Percentiles rank a stretch among this genome's conserved stretches.
phyloP scores from a whole-genome alignment of 139 green algal species.

The Yamagishiella unicocca region DNA sequence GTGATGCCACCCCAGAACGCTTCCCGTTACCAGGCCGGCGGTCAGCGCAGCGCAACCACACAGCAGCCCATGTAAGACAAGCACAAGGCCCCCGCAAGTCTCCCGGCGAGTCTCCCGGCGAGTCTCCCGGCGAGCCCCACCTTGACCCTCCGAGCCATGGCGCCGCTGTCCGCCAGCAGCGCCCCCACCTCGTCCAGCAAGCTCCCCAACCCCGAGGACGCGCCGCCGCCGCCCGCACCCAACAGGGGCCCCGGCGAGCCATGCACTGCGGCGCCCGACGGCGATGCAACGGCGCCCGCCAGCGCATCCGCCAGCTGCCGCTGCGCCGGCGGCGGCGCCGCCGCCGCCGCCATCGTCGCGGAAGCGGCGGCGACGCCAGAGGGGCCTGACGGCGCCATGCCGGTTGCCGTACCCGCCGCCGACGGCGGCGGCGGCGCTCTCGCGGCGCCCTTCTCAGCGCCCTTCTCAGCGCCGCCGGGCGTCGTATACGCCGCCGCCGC shows the following conservation, averaged over 20 bases:
- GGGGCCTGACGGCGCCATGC: background rate
- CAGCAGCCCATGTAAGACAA: no score
- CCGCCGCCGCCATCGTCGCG: background rate
- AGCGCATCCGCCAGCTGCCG: background rate
- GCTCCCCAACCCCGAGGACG: background rate
- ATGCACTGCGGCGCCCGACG: background rate
- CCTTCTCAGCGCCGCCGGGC: background rate
- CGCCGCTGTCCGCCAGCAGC: constrained; percentile 55
- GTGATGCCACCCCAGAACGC: no score
- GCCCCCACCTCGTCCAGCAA: constrained; percentile 58
- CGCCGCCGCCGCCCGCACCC: background rate
- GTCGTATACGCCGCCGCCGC: background rate
- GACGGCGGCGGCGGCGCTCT: background rate
- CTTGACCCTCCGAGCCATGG: constrained; percentile 1
- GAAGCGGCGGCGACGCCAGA: background rate
- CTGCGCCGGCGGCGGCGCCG: background rate
- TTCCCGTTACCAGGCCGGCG: no score
- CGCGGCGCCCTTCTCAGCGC: background rate
- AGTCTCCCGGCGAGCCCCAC: constrained; percentile 5
- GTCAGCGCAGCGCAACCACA: no score
- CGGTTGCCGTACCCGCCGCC: background rate
- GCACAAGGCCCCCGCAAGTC: no score
- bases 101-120: background rate
- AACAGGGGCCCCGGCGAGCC: background rate
- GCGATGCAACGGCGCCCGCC: background rate